Base-by-base conservation (phyloP, 352 stramenopile species). In the Pythium aquatile region DNA sequence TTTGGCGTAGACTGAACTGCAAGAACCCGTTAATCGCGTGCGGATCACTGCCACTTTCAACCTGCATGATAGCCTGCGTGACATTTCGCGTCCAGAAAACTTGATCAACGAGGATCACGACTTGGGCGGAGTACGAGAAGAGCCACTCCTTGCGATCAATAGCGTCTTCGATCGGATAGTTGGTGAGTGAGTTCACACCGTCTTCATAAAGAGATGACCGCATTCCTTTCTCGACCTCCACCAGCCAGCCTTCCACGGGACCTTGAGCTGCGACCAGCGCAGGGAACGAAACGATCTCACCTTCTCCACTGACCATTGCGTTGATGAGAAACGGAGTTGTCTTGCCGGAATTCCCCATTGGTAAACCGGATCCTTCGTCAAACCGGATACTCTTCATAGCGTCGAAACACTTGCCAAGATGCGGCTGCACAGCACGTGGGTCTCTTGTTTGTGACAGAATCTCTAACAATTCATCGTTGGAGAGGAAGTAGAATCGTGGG, bases 351-450 rank as follows among this genome's bases (percentile, higher is more conserved):
- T 58, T 68, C 1, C 66, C 66, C n/a, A 42, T 66, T n/a, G 68
- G 66, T 2, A 65, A 37, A 32, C 65, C 61, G 1, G 65, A 72
- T 10, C 66, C 67, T 33, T 84, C 78, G 14, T 82, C 75, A 64
- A 97, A 97, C 7, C 87, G 83, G 54, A 97, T 92, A 46, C 83
- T 94, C 68, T 97, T 97, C 79, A 97, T 97, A 4, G 90, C 90
- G 54, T 97, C 91, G 64, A 97, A 97, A 62, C 90, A 97, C 59
- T 97, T 97, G 3, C 81, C 82, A 29, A 97, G 73, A 69, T 97
- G 91, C 0, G 91, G 90, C 54, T 97, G 91, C 9, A 97, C 91
- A 28, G 91, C 90, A 2, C 87, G 82, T 5, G 91, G 91, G 28
- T 97, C 91, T 5, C 90, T 79, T 0, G 90, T 97, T 70, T 97